Evolutionary conservation across 805 yeast species (phyloP).

Genomic region (Torulaspora maleeae): DNA sequence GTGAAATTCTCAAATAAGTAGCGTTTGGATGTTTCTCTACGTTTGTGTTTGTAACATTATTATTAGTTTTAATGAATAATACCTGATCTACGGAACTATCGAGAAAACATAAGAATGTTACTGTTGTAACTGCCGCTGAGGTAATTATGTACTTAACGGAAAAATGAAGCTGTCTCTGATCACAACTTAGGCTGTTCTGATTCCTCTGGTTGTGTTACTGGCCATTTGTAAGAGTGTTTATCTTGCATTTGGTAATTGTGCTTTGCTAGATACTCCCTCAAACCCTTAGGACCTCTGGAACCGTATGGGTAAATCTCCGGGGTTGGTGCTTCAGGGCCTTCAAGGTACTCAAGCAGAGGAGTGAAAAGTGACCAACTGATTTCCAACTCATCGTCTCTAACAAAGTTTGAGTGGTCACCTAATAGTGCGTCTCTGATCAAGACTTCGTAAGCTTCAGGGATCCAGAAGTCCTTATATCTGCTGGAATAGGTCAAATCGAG

Average conservation of each 20-base stretch:
- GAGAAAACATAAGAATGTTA: not conserved
- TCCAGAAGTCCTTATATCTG: conserved; percentile 83
- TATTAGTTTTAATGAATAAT: conserved; percentile 1
- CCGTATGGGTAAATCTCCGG: conserved; percentile 80
- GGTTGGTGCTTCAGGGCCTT: conserved; percentile 60
- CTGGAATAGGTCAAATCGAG: conserved; percentile 80
- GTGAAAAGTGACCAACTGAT: conserved; percentile 91
- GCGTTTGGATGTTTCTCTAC: not conserved
- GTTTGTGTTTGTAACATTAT: conserved; percentile 7
- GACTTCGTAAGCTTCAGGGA: conserved; percentile 97
- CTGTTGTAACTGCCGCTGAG: not conserved
- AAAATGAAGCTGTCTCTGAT: not conserved
- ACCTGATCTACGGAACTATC: not conserved
- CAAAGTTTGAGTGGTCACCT: conserved; percentile 96
- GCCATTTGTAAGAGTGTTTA: conserved; percentile 81
- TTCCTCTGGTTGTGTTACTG: conserved; percentile 54
- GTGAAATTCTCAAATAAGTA: conserved; percentile 12
- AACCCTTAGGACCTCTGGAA: conserved; percentile 75
- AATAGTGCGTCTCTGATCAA: conserved; percentile 83
- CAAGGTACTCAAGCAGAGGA: conserved; percentile 78
- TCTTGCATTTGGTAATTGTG: conserved; percentile 68
- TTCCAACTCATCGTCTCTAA: conserved; percentile 95
- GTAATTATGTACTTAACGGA: not conserved
- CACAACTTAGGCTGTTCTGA: conserved; percentile 6
- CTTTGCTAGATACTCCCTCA: conserved; percentile 54